Base-by-base conservation (phyloP, 495 filamentous ascomycete genomes). In the Penicillium cataractarum region DNA sequence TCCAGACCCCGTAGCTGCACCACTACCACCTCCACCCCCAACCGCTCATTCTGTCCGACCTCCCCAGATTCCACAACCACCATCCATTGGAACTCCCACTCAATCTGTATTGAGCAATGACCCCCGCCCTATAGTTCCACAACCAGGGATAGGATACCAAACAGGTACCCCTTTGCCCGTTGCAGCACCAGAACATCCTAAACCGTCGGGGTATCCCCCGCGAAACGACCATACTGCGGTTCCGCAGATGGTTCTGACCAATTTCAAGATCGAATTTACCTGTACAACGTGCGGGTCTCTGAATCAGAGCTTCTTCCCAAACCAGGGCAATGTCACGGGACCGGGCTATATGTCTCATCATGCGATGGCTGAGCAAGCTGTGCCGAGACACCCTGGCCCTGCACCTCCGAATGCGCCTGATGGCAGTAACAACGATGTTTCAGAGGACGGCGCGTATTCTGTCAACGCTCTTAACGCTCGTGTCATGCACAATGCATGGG, bases 241-340 rank as follows among this genome's bases (percentile, higher is more conserved):
- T 24, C 57, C 76, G 12, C 75, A 78, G 39, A 64, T 77, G 54
- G 67, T 75, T 39, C 65, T 79, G 1, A 75, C 76, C 21, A 76
- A 79, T 48, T 81, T 81, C 62, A 81, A 81, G 59, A 80, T 81
- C 39, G 77, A 80, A 26, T 81, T 81, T 26, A 78, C 77, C 7
- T 81, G 77, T 44, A 79, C 76, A 0, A 76, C 72, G 0, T 81
- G 78, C 35, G 78, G 78, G n/a, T 64, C 75, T 31, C 55, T 80
- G 22, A 81, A 81, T 53, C 77, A 81, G 52, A 77, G 78, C 60
- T 81, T 80, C 56, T 77, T 80, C 33, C 77, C 77, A 9, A 79
- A 79, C 24, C 76, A 80, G 40, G 77, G 78, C 8, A 76, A 80
- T 54, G 72, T 79, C 35, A 74, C 76, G 1, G 70, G 74, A 21